Conservation (phyloP, 108 stramenopile species). For the Epithemia pelagica region DNA sequence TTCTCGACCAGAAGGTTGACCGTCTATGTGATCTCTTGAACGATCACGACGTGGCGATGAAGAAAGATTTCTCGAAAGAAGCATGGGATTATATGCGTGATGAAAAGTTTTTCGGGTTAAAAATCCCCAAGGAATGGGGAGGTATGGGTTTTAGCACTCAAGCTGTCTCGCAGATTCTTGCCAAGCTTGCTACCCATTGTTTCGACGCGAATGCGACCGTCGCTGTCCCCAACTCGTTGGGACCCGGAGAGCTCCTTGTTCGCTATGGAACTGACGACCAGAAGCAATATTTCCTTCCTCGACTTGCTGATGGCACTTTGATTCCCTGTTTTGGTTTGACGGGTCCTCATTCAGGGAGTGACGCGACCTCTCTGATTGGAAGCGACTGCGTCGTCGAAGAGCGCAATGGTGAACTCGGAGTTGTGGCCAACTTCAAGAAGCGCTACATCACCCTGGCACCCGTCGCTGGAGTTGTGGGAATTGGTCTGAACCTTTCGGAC, state of each 20-base stretch:
- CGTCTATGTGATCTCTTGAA: slow-evolving; percentile 83
- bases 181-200: slow-evolving; percentile 86
- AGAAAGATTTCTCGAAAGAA: slow-evolving; percentile 84
- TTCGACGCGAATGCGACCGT: slow-evolving; percentile 93
- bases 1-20: slow-evolving; percentile 87
- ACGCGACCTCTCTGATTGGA: slow-evolving; percentile 93
- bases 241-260: slow-evolving; percentile 92
- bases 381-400: slow-evolving; percentile 86
- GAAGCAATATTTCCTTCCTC: slow-evolving; percentile 92
- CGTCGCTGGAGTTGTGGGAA: slow-evolving; percentile 93
- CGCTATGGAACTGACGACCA: slow-evolving; percentile 92
- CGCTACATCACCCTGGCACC: slow-evolving; percentile 98
- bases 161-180: slow-evolving; percentile 85
- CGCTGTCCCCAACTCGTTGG: slow-evolving; percentile 95
- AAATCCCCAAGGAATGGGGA: slow-evolving; percentile 96
- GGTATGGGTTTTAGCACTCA: slow-evolving; percentile 93
- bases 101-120: slow-evolving; percentile 92
- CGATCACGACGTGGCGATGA: slow-evolving; percentile 85
- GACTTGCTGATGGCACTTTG: slow-evolving; percentile 90
- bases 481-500: slow-evolving; percentile 91
- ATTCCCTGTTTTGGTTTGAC: slow-evolving; percentile 98
- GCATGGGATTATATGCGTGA: slow-evolving; percentile 94
- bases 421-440: slow-evolving; percentile 95
- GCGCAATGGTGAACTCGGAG: slow-evolving; percentile 87
- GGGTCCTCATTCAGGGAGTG: slow-evolving; percentile 92